These are phyloP conservation scores for Nothopassalora personata DNA, from an alignment of 2,329 filamentous ascomycete genomes.

Conservation along the genomic window DNA sequence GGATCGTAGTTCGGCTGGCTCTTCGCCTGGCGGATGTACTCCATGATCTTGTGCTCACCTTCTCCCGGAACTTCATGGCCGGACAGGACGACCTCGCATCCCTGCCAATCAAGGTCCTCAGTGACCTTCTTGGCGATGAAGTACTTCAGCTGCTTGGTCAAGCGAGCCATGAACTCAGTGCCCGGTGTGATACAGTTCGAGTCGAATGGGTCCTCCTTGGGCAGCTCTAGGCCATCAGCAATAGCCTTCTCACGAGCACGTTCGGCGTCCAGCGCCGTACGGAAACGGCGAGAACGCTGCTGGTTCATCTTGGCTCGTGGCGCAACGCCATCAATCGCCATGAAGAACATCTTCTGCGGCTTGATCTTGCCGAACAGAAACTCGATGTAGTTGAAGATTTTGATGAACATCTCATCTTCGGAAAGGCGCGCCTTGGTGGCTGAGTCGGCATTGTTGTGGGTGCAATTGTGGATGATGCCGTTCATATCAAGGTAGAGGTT, in stretches of 20 bases:
- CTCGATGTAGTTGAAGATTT: slow-evolving; percentile 99
- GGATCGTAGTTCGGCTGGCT: slow-evolving; percentile 88
- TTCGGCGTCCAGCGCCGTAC: slow-evolving; percentile 88
- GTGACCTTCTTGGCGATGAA: slow-evolving; percentile 99
- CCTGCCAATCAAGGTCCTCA: slow-evolving; percentile 95
- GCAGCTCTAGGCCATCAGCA: slow-evolving; percentile 81
- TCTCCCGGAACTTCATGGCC: slow-evolving; percentile 97
- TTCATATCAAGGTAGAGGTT: slow-evolving; percentile 98
- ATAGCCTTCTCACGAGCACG: slow-evolving; percentile 88
- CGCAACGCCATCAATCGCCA: slow-evolving; percentile 97
- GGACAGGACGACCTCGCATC: slow-evolving; percentile 90
- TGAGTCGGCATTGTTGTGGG: slow-evolving; percentile 91
- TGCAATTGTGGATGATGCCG: slow-evolving; percentile 99
- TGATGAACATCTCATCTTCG: slow-evolving; percentile 99
- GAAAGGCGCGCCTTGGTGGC: slow-evolving; percentile 87
- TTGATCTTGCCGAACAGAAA: slow-evolving; percentile 98
- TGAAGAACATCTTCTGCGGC: slow-evolving; percentile 96
- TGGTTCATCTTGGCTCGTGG: slow-evolving; percentile 99
- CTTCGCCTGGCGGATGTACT: slow-evolving; percentile 97
- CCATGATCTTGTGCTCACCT: slow-evolving; percentile 99
- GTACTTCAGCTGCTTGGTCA: slow-evolving; percentile 91
- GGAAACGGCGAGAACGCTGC: slow-evolving; percentile 89
- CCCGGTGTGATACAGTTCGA: slow-evolving; percentile 98
- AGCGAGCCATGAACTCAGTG: slow-evolving; percentile 96
- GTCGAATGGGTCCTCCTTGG: slow-evolving; percentile 92